Evolutionary conservation across 805 yeast genomes (phyloP).

Genomic region (Teunomyces panamensis): DNA sequence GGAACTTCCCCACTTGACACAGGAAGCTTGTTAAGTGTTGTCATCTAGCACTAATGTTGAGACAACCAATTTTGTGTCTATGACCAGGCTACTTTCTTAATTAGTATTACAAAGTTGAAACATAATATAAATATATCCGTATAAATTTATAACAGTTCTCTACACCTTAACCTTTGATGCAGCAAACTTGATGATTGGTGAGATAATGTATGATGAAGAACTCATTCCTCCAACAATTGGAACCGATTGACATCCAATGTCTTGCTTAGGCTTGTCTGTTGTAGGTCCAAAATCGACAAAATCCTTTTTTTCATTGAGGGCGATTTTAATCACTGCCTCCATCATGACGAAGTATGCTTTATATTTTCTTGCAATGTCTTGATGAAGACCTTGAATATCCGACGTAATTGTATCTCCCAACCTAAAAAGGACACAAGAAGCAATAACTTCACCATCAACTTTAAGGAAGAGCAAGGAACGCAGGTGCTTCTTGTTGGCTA

Average conservation of each 20-base stretch:
- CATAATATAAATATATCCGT: neutral
- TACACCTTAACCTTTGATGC: neutral
- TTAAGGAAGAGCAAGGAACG: constrained; percentile 36
- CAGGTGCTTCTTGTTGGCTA: constrained; percentile 16
- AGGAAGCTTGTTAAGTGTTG: too few relatives aligned
- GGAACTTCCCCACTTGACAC: too few relatives aligned
- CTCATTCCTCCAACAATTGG: constrained; percentile 28
- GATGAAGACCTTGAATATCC: constrained; percentile 43
- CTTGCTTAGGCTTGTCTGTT: constrained; percentile 41
- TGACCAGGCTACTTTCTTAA: too few relatives aligned
- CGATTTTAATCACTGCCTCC: constrained; percentile 42
- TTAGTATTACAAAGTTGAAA: neutral
- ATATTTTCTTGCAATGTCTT: constrained; percentile 34
- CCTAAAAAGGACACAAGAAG: constrained; percentile 40
- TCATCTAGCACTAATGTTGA: too few relatives aligned
- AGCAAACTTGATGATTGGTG: neutral
- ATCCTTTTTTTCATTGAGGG: constrained; percentile 30
- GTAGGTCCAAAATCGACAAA: constrained; percentile 48
- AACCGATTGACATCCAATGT: constrained; percentile 37
- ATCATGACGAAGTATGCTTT: constrained; percentile 48
- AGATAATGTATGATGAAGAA: neutral
- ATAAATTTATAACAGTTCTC: neutral
- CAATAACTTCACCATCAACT: constrained; percentile 34
- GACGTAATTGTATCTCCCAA: constrained; percentile 45
- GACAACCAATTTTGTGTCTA: too few relatives aligned